A percentile compares a stretch with the other conserved stretches of the same genome.
phyloP scores from a whole-genome alignment of 441 rosid species.

The Pelargonium australe region DNA sequence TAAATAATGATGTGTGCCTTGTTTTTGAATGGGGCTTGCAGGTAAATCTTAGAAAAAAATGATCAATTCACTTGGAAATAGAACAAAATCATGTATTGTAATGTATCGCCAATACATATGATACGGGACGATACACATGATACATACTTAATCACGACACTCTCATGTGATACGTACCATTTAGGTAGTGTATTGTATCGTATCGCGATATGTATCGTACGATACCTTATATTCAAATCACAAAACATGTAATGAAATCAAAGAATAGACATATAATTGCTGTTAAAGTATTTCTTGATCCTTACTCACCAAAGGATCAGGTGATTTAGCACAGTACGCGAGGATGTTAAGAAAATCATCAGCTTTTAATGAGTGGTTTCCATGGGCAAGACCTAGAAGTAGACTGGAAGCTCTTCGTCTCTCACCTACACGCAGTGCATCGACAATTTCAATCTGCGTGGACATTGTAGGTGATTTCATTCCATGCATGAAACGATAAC shows the following conservation, averaged over 20 bases:
- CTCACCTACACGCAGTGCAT: slow-evolving; percentile 60
- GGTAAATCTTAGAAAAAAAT: too few species aligned
- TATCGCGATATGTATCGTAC: too few species aligned
- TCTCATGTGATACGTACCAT: too few species aligned
- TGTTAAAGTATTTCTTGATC: slow-evolving; percentile 12
- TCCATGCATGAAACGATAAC: slow-evolving; percentile 22
- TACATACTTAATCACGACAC: too few species aligned
- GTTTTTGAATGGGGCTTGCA: too few species aligned
- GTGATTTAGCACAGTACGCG: slow-evolving; percentile 55
- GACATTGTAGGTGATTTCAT: slow-evolving; percentile 28
- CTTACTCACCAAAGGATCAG: slow-evolving; percentile 73
- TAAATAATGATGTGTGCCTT: too few species aligned
- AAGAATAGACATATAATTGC: neutral
- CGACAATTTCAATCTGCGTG: slow-evolving; percentile 46
- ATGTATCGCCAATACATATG: too few species aligned
- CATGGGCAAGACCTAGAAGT: slow-evolving; percentile 43
- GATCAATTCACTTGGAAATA: too few species aligned
- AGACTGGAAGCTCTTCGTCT: slow-evolving; percentile 58
- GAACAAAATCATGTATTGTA: too few species aligned
- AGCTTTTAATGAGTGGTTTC: slow-evolving; percentile 28
- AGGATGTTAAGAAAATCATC: slow-evolving; percentile 53
- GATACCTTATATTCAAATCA: neutral
- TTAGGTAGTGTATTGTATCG: too few species aligned
- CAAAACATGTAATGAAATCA: slow-evolving; percentile 1
- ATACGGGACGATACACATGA: too few species aligned